Conservation (phyloP, 2,329 filamentous ascomycete genomes). For the Ramularia endophylla region DNA sequence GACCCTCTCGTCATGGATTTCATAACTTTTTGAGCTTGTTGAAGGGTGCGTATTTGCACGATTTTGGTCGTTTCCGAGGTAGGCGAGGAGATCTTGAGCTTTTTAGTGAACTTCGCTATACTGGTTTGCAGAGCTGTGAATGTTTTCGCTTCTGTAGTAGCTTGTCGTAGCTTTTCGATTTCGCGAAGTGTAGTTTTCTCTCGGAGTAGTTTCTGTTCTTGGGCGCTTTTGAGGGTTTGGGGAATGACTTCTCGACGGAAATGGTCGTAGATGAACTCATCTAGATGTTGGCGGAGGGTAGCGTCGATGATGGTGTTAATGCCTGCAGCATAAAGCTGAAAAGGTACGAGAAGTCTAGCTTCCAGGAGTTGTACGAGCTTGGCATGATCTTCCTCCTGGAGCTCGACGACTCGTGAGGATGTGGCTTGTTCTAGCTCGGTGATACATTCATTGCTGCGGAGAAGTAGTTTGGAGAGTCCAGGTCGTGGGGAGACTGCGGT, state of each 20-base stretch:
- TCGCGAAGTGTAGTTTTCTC: constrained; percentile 21
- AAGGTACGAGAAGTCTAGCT: constrained; percentile 19
- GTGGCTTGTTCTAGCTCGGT: constrained; percentile 15
- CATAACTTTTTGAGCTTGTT: constrained; percentile 21
- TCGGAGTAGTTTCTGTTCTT: constrained; percentile 15
- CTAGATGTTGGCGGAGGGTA: constrained; percentile 23
- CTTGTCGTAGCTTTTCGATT: constrained; percentile 23
- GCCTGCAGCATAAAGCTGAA: constrained; percentile 25
- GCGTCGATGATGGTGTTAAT: constrained; percentile 21
- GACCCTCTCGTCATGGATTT: constrained; percentile 22
- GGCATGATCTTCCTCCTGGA: constrained; percentile 11
- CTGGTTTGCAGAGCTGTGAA: constrained; percentile 21
- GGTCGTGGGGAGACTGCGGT: constrained; percentile 11
- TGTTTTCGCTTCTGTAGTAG: constrained; percentile 16
- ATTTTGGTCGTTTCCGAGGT: constrained; percentile 18
- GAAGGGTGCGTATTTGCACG: constrained; percentile 9
- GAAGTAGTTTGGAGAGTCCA: constrained; percentile 13
- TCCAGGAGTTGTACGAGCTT: constrained; percentile 15
- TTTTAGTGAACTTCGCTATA: constrained; percentile 22
- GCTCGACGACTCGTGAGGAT: constrained; percentile 10
- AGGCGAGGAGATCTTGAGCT: constrained; percentile 23
- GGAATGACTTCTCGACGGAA: constrained; percentile 24
- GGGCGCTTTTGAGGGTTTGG: constrained; percentile 7
- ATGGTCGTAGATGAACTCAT: constrained; percentile 21
- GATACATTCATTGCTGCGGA: constrained; percentile 13